Evolutionary conservation across 371 early-diverging fungal species (phyloP).

Genomic region (Mortierella polycephala): DNA sequence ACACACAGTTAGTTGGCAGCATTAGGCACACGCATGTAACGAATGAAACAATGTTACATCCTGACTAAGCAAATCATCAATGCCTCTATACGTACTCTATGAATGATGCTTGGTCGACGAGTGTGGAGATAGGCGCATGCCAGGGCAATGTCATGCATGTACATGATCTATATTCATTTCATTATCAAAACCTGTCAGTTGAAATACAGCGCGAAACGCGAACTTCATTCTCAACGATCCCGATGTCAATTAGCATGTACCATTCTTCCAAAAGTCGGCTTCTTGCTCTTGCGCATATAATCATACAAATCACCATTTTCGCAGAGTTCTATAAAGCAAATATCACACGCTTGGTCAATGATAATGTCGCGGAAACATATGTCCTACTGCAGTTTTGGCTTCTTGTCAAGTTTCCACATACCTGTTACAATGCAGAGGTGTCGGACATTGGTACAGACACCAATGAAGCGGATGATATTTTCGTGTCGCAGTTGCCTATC

Average conservation of each 20-base stretch:
- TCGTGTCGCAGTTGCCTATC: constrained; percentile 78
- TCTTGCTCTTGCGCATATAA: constrained; percentile 72
- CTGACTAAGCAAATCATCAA: too few species aligned
- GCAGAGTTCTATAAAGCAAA: constrained; percentile 65
- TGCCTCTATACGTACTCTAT: constrained; percentile 42
- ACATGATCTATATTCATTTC: constrained; percentile 61
- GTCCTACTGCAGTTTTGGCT: too few species aligned
- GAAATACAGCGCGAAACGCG: neutral
- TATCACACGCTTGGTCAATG: neutral
- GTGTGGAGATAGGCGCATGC: constrained; percentile 55
- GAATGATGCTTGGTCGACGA: constrained; percentile 69
- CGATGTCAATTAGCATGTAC: constrained; percentile 8
- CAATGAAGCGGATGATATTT: constrained; percentile 80
- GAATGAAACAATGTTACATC: neutral
- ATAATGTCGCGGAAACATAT: too few species aligned
- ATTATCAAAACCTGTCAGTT: neutral
- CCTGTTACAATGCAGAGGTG: constrained; percentile 78
- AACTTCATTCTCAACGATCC: neutral
- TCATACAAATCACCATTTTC: constrained; percentile 82
- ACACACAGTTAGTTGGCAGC: neutral
- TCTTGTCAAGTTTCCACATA: neutral
- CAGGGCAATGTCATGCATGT: constrained; percentile 86
- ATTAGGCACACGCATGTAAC: too few species aligned
- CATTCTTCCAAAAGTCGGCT: constrained; percentile 71
- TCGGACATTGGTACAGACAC: constrained; percentile 74